Conservation (phyloP, 2,329 filamentous ascomycete species). For the Colletotrichum destructivum region DNA sequence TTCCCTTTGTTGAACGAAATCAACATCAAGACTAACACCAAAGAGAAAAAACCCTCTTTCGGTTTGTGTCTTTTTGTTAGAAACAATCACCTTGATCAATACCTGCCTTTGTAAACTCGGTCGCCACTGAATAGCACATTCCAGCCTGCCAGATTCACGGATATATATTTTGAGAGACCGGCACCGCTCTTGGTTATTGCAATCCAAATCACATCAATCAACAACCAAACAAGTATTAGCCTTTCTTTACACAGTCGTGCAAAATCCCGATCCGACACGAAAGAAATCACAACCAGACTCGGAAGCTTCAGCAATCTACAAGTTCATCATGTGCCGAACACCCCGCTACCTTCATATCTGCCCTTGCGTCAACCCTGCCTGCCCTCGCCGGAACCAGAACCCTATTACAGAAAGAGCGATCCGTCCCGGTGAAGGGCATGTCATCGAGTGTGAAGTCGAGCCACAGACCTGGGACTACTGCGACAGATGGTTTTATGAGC, state of each 20-base stretch:
- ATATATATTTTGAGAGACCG: not conserved
- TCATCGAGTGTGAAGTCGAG: not conserved
- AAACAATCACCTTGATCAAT: not conserved
- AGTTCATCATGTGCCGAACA: not conserved
- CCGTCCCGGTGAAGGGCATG: constrained; percentile 6
- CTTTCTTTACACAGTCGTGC: not conserved
- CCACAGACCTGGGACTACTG: constrained; percentile 20
- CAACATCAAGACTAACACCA: not conserved
- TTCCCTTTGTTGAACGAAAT: not conserved
- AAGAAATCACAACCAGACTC: too few species aligned
- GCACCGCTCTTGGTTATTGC: not conserved
- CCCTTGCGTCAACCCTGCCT: constrained; percentile 2
- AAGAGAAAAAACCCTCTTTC: not conserved
- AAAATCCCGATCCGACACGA: too few species aligned
- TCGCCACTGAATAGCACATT: rapidly evolving
- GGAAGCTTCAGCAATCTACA: too few species aligned
- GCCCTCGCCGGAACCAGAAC: not conserved
- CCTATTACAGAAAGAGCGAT: not conserved
- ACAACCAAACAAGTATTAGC: not conserved
- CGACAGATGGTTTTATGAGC: constrained; percentile 20
- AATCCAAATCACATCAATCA: not conserved
- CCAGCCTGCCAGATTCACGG: not conserved
- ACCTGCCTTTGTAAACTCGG: not conserved
- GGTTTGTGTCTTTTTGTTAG: too few species aligned
- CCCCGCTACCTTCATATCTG: constrained; percentile 9